phyloP scores from a whole-genome alignment of 129 eudicot genomes.

The Scalesia atractyloides region DNA sequence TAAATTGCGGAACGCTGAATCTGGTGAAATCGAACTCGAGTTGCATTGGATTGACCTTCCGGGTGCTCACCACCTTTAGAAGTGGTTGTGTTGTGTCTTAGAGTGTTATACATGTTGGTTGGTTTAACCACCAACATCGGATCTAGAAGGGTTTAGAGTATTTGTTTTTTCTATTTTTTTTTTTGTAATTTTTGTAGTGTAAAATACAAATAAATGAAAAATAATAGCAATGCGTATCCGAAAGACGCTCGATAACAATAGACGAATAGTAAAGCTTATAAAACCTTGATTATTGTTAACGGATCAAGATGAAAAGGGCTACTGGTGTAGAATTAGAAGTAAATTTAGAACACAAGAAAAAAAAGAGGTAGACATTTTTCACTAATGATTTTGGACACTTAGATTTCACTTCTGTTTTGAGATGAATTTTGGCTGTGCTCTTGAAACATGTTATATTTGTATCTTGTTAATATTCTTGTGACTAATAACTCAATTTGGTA shows the following conservation, averaged over 20 bases:
- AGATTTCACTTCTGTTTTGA: too few species aligned
- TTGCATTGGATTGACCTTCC: constrained; percentile 62
- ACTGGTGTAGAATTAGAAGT: too few species aligned
- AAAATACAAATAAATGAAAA: neutral
- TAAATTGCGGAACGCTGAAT: constrained; percentile 51
- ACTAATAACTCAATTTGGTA: too few species aligned
- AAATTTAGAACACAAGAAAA: too few species aligned
- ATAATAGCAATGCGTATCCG: neutral
- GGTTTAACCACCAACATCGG: constrained; percentile 14
- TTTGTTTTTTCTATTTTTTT: neutral
- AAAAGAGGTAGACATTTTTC: too few species aligned
- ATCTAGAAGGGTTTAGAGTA: neutral
- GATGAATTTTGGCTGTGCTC: too few species aligned
- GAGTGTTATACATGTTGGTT: constrained; percentile 16
- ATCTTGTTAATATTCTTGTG: too few species aligned
- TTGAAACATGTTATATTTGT: too few species aligned
- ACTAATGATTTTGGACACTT: too few species aligned
- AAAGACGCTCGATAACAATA: neutral
- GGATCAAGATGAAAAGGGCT: too few species aligned
- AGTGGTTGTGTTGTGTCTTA: constrained; percentile 18
- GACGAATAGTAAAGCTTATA: neutral
- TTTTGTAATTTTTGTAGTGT: neutral
- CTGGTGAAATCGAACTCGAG: constrained; percentile 62
- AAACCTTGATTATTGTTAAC: neutral
- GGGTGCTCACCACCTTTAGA: constrained; percentile 19